A percentile compares a stretch with the other conserved stretches of the same genome.
These are phyloP conservation scores for Yamadazyma kanchanaburiensis DNA, from an alignment of 1,139 yeast genomes.

Conservation along the genomic window DNA sequence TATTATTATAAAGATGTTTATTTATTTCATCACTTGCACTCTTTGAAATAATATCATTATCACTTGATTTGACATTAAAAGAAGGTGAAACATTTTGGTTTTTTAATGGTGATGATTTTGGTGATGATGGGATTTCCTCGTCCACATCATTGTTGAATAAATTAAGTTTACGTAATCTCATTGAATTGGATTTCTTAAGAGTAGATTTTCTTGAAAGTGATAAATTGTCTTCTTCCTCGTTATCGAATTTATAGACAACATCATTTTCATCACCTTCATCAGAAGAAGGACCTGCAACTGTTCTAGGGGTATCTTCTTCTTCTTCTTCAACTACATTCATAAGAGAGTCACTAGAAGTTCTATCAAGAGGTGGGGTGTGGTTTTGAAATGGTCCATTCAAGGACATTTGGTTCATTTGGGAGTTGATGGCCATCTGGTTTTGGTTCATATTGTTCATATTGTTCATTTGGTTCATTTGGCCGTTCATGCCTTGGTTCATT, in stretches of 20 bases:
- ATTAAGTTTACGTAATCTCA: conserved; percentile 42
- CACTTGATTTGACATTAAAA: conserved; percentile 10
- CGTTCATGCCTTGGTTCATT: background rate
- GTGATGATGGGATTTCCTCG: conserved; percentile 10
- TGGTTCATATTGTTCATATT: too few relatives aligned
- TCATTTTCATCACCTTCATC: conserved; percentile 18
- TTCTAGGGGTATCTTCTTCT: conserved; percentile 22
- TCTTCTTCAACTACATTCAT: conserved; percentile 43
- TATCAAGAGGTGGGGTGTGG: conserved; percentile 1
- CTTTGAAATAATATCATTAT: conserved; percentile 10
- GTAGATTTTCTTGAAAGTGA: conserved; percentile 35
- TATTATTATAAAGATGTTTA: conserved; percentile 11
- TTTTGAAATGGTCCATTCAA: background rate
- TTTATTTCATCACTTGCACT: conserved; percentile 16
- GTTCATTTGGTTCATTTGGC: background rate
- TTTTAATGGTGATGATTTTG: conserved; percentile 6
- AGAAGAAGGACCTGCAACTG: conserved; percentile 7
- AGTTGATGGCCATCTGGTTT: too few relatives aligned
- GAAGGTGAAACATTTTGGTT: conserved; percentile 12
- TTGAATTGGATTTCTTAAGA: conserved; percentile 37
- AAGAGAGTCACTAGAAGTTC: conserved; percentile 34
- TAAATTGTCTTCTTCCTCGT: conserved; percentile 24
- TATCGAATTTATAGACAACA: conserved; percentile 30
- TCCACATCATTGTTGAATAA: conserved; percentile 22
- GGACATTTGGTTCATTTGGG: background rate